Conservation (phyloP, 1,284 basidiomycete species). For the Boletus smithii region DNA sequence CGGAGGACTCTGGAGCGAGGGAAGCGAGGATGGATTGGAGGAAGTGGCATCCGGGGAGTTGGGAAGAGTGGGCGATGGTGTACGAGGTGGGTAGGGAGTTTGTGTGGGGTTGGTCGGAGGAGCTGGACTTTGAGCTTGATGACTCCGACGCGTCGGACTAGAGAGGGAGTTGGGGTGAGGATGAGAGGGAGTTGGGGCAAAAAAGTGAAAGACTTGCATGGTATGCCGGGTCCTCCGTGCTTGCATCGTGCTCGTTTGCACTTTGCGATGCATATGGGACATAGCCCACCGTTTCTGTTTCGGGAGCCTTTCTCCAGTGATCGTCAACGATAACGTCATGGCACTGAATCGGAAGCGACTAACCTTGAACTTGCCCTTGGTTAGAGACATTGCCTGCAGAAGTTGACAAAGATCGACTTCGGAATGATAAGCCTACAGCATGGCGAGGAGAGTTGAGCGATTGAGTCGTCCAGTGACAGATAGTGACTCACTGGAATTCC, state of each 20-base stretch:
- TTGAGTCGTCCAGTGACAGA: background rate
- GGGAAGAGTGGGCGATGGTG: slow-evolving; percentile 9
- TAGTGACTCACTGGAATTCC: slow-evolving; percentile 23
- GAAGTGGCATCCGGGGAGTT: slow-evolving; percentile 47
- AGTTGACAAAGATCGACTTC: slow-evolving; percentile 48
- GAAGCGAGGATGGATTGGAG: slow-evolving; percentile 55
- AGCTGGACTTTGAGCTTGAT: slow-evolving; percentile 43
- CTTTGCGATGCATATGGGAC: slow-evolving; percentile 32
- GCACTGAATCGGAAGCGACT: slow-evolving; percentile 10
- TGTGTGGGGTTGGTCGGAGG: slow-evolving; percentile 34
- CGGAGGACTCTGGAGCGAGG: slow-evolving; percentile 36
- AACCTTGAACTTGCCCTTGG: slow-evolving; percentile 34
- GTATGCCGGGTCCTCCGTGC: slow-evolving; percentile 39
- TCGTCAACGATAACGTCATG: slow-evolving; percentile 12
- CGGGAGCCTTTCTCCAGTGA: slow-evolving; percentile 36
- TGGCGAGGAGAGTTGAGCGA: slow-evolving; percentile 1
- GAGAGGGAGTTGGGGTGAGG: too few species aligned
- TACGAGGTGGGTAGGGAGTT: slow-evolving; percentile 23
- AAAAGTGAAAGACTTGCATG: slow-evolving; percentile 14
- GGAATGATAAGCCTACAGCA: slow-evolving; percentile 26
- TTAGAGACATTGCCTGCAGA: slow-evolving; percentile 47
- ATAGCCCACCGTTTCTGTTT: slow-evolving; percentile 15
- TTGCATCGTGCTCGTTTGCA: slow-evolving; percentile 34
- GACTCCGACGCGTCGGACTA: slow-evolving; percentile 46
- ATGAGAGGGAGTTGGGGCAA: too few species aligned